Evolutionary conservation across 23 red algal genomes (phyloP).

Genomic region (Porphyridium purpureum): DNA sequence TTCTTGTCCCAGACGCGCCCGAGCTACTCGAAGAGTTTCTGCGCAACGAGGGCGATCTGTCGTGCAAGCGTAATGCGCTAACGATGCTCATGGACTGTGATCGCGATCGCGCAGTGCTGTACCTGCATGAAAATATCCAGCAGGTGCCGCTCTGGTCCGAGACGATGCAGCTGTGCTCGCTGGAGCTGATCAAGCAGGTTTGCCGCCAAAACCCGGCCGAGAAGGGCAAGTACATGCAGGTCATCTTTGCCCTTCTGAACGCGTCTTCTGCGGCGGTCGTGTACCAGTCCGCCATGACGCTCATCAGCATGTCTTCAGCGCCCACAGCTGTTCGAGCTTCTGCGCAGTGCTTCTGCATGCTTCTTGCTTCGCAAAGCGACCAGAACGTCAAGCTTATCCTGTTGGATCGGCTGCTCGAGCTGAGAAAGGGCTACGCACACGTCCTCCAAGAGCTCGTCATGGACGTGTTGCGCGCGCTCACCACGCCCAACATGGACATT

Average conservation of each 20-base stretch:
- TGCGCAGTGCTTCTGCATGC: conserved; percentile 55
- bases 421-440: conserved; percentile 29
- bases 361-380: conserved; percentile 82
- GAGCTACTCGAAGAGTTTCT: conserved; percentile 76
- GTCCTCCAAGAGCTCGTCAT: conserved; percentile 74
- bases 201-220: conserved; percentile 56
- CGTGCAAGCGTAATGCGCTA: conserved; percentile 80
- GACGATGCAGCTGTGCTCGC: conserved; percentile 60
- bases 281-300: conserved; percentile 72
- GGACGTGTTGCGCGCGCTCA: conserved; percentile 80
- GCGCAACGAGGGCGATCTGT: conserved; percentile 53
- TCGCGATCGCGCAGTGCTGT: conserved; percentile 60
- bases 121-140: conserved; percentile 47
- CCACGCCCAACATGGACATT: conserved; percentile 76
- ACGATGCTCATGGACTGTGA: conserved; percentile 74
- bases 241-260: conserved; percentile 86
- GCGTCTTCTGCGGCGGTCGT: conserved; percentile 69
- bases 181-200: conserved; percentile 70
- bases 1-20: conserved; percentile 77
- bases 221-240: conserved; percentile 82
- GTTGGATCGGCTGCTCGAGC: conserved; percentile 67
- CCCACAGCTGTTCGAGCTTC: conserved; percentile 90
- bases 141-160: conserved; percentile 67
- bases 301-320: conserved; percentile 61
- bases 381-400: conserved; percentile 95